Base-by-base conservation (phyloP, 2,329 filamentous ascomycete species). In the Penicillium sp. region DNA sequence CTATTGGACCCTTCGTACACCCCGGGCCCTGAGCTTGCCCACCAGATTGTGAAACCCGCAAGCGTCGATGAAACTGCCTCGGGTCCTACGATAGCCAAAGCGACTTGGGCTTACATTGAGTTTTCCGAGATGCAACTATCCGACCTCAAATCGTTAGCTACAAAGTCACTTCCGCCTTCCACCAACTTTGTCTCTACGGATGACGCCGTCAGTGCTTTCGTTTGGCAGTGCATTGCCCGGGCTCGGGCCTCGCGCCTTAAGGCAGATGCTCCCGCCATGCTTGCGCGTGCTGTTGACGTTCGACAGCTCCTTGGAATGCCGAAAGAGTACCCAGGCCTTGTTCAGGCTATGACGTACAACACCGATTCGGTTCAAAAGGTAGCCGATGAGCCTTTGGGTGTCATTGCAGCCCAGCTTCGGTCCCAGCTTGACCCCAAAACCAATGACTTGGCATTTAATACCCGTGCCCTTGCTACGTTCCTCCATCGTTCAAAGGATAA, bases 261-360 rank as follows among this genome's bases (percentile, higher is more conserved):
- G n/a, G 13, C 53, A 0, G 47, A 38, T 4, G 29, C 49, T 14
- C 38, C 22, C 1, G 69, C 72, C 13, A 72, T 63, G 2, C 66
- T 83, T 11, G 72, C 74, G 1, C 81, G 81, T 3, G 78, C 81
- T 2, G 72, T 84, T 5, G 76, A 83, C 56, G 72, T 76, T 3
- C 74, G 83, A 4, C 59, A 64, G 0, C 73, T 70, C 16, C 64
- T 84, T 3, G 64, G 66, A 10, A 61, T 82, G 2, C 69, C 77
- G 0, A 46, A 57, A 2, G 66, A 56, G 0, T 84, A 83, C 52
- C 74, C 79, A 0, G 82, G 81, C 0, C 63, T 81, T 3, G 58
- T 80, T 1, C 73, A 77, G 46, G 79, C 74, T 58, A 76, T 81
- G 72, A 74, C 77, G 2, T 78, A 79, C 54, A 70, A 75, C 53